phyloP scores from a whole-genome alignment of 2,329 filamentous ascomycete genomes.

The Stromatinia cepivora region DNA sequence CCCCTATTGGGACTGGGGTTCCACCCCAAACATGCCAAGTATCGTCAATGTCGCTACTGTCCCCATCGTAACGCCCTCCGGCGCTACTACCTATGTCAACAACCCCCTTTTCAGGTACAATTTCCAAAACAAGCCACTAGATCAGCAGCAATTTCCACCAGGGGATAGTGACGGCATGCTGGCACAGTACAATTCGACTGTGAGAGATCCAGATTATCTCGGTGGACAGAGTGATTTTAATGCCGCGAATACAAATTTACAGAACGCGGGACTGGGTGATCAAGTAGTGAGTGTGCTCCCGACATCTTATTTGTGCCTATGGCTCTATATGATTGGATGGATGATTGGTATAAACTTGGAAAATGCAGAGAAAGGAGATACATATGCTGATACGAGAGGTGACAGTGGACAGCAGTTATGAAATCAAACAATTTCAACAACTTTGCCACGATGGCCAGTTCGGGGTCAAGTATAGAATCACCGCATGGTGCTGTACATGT shows the following conservation, averaged over 20 bases:
- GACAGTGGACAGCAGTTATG: slow-evolving; percentile 48
- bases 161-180: slow-evolving; percentile 40
- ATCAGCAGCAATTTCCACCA: slow-evolving; percentile 44
- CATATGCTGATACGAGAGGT: neutral
- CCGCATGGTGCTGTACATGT: slow-evolving; percentile 49
- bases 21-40: slow-evolving; percentile 47
- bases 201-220: slow-evolving; percentile 29
- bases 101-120: slow-evolving; percentile 56
- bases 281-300: slow-evolving; percentile 25
- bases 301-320: neutral
- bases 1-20: slow-evolving; percentile 52
- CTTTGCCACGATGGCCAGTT: slow-evolving; percentile 46
- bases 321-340: neutral
- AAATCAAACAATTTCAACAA: slow-evolving; percentile 43
- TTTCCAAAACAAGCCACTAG: slow-evolving; percentile 45
- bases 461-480: slow-evolving; percentile 47
- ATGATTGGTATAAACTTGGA: neutral
- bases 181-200: slow-evolving; percentile 42
- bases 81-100: slow-evolving; percentile 37
- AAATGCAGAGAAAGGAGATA: neutral
- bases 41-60: slow-evolving; percentile 40
- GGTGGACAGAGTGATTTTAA: slow-evolving; percentile 27
- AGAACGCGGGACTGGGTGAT: slow-evolving; percentile 29
- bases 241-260: slow-evolving; percentile 29
- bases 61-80: slow-evolving; percentile 36